Evolutionary conservation across 805 yeast genomes (phyloP).

Genomic region (Metschnikowia hibisci): DNA sequence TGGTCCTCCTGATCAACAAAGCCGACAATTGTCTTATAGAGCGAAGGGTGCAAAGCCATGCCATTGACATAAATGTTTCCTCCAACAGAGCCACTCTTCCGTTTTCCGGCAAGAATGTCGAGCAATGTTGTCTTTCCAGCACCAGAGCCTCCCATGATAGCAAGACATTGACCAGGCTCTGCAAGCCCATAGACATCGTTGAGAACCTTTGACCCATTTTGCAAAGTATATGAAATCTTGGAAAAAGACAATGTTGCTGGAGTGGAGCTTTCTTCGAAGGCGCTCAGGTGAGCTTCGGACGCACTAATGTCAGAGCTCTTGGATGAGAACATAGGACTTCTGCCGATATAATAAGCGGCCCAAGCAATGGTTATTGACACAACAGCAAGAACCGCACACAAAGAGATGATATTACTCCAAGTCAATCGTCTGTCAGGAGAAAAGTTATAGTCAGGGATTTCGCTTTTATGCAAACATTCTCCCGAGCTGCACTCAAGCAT

Average conservation of each 20-base stretch:
- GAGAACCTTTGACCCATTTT: slow-evolving; percentile 49
- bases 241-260: slow-evolving; percentile 79
- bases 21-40: slow-evolving; percentile 70
- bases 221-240: slow-evolving; percentile 56
- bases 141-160: slow-evolving; percentile 98
- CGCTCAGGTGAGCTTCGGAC: slow-evolving; percentile 23
- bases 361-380: slow-evolving; percentile 41
- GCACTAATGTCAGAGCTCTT: slow-evolving; percentile 22
- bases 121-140: slow-evolving; percentile 95
- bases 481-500: slow-evolving; percentile 78
- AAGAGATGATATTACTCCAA: slow-evolving; percentile 43
- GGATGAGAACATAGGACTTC: slow-evolving; percentile 55
- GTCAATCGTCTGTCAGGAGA: slow-evolving; percentile 54
- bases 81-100: slow-evolving; percentile 64
- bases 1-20: slow-evolving; percentile 96
- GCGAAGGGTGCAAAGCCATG: slow-evolving; percentile 35
- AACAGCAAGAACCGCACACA: slow-evolving; percentile 41
- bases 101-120: slow-evolving; percentile 86
- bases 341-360: slow-evolving; percentile 47
- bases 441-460: slow-evolving; percentile 81
- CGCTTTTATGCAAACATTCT: slow-evolving; percentile 89
- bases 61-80: slow-evolving; percentile 84
- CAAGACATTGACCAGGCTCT: slow-evolving; percentile 83
- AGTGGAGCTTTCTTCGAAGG: slow-evolving; percentile 50
- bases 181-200: slow-evolving; percentile 68